Evolutionary conservation across 225 moss, liverwort and hornwort genomes (phyloP).

Genomic region (Pseudoscleropodium purum): DNA sequence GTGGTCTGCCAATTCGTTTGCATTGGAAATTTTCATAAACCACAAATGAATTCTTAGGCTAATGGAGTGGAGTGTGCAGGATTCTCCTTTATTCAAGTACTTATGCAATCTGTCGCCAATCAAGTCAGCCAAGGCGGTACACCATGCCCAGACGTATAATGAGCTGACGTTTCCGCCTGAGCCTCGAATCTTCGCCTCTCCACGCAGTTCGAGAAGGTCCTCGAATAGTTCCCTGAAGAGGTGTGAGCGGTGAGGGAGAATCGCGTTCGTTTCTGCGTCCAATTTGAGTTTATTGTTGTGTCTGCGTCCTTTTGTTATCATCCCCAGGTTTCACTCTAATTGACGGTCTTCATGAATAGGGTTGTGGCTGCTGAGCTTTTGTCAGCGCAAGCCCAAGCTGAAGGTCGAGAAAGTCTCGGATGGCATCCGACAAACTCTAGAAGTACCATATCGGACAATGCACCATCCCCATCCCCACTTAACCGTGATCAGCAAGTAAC

Average conservation of each 20-base stretch:
- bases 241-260: constrained; percentile 17
- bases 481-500: constrained; percentile 7
- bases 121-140: constrained; percentile 77
- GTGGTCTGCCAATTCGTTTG: neutral
- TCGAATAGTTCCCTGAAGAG: constrained; percentile 52
- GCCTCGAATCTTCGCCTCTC: constrained; percentile 88
- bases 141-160: constrained; percentile 90
- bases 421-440: constrained; percentile 13
- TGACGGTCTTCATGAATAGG: neutral
- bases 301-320: neutral
- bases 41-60: neutral
- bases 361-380: constrained; percentile 26
- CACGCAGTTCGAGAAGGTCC: constrained; percentile 43
- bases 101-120: constrained; percentile 82
- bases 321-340: neutral
- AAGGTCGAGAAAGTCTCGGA: constrained; percentile 34
- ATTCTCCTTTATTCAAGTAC: constrained; percentile 87
- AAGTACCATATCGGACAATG: constrained; percentile 20
- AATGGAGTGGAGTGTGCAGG: constrained; percentile 44
- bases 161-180: constrained; percentile 82
- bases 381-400: constrained; percentile 28
- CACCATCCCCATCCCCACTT: constrained; percentile 13
- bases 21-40: neutral
- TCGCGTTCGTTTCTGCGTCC: neutral
- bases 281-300: neutral